Evolutionary conservation across 2,329 filamentous ascomycete species (phyloP).

Genomic region (Dendryphion nanum): DNA sequence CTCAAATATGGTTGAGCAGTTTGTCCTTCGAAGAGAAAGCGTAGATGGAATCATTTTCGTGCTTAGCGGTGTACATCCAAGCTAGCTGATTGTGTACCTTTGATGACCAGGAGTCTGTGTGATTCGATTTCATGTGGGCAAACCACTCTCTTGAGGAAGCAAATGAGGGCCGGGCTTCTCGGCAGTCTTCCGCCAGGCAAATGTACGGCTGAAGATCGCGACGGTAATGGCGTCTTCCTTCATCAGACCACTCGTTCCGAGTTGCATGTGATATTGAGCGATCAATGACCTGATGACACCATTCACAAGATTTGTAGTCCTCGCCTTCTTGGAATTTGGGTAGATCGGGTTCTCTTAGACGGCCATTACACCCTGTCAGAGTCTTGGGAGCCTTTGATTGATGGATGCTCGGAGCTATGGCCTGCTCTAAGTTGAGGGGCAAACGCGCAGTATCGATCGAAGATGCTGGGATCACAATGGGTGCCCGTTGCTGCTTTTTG

Average conservation of each 20-base stretch:
- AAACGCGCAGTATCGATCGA: not conserved
- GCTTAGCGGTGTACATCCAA: not conserved
- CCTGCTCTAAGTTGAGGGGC: not conserved
- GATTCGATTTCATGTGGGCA: not conserved
- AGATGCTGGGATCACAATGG: slow-evolving; percentile 10
- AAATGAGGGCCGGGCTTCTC: not conserved
- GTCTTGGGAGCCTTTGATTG: not conserved
- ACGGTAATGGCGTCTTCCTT: not conserved
- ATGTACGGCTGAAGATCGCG: not conserved
- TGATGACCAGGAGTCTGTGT: not conserved
- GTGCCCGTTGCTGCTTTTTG: slow-evolving; percentile 1
- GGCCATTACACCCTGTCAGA: not conserved
- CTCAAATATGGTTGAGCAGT: too few relatives aligned
- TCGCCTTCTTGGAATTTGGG: not conserved
- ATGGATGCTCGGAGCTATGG: not conserved
- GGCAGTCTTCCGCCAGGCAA: not conserved
- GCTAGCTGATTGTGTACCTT: not conserved
- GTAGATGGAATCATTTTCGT: too few relatives aligned
- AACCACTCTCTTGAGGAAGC: not conserved
- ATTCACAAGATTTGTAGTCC: not conserved
- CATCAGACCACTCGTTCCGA: slow-evolving; percentile 1
- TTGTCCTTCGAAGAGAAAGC: too few relatives aligned
- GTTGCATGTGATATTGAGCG: not conserved
- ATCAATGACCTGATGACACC: slow-evolving; percentile 1
- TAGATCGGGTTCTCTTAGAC: not conserved